Base-by-base conservation (phyloP, 768 basidiomycete genomes). In the Sporobolomyces roseus region DNA sequence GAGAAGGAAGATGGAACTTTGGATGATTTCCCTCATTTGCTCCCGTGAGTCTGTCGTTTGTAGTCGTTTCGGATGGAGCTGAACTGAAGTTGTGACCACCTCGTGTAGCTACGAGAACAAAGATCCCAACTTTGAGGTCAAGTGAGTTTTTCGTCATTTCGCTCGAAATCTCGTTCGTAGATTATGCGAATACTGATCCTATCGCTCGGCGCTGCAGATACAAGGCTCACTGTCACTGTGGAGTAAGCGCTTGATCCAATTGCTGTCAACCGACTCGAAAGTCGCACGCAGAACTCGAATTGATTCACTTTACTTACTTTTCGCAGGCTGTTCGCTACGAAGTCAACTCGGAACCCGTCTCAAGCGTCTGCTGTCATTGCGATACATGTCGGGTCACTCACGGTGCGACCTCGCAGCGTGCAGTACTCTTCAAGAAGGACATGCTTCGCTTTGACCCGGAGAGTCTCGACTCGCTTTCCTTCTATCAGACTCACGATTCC, bases 391-490 rank as follows among this genome's bases (percentile, higher is more conserved):
- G 63, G 38, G 59, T 69, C 16, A 63, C 63, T 2, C 68, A 69
- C 36, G 68, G 68, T 6, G 68, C 68, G 23, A 61, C 58, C 0
- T 21, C 27, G 21, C 68, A 69, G 53, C 58, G 68, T 17, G 68
- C 68, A 1, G 23, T 65, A 3, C 50, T 69, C 10, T 69, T 64
- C 68, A 69, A 69, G 52, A 69, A 69, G 63, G 63, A 69, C 17
- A 49, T 55, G 63, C 19, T 64, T 32, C 13, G n/a, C 2, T 69
- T 69, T 29, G 45, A 59, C 13, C 16, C 59, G 17, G 58, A 64
- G 0, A 35, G 38, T 17, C 38, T 54, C 33, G 58, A 60, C 4
- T 32, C 36, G 21, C 43, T 69, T 19, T 55, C 68, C n/a, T 69
- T 69, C 52, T 69, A 69, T 46, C 68, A 69, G 46, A 65, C 63